Evolutionary conservation across 1,139 yeast genomes (phyloP).

Genomic region (Chernovozyma aurita): DNA sequence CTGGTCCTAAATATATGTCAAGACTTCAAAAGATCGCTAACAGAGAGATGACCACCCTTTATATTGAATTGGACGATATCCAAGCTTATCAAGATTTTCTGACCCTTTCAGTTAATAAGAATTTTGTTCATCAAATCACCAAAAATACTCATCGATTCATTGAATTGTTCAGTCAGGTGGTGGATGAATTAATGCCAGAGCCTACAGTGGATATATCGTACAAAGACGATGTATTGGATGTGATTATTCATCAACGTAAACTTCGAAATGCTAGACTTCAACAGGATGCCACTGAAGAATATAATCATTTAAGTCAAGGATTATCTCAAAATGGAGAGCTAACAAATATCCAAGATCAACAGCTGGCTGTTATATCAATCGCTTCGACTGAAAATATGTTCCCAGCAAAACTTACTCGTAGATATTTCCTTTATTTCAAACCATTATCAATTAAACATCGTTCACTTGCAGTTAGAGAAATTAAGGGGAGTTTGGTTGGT

Average conservation of each 20-base stretch:
- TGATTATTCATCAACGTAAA: slow-evolving; percentile 83
- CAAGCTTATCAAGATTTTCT: slow-evolving; percentile 56
- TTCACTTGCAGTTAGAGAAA: slow-evolving; percentile 78
- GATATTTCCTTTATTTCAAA: slow-evolving; percentile 82
- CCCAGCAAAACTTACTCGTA: slow-evolving; percentile 81
- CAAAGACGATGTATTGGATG: slow-evolving; percentile 89
- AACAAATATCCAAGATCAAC: slow-evolving; percentile 11
- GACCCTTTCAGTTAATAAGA: slow-evolving; percentile 17
- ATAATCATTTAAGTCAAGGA: slow-evolving; percentile 35
- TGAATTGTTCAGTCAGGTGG: slow-evolving; percentile 69
- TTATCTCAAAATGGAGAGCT: slow-evolving; percentile 13
- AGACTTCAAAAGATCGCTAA: slow-evolving; percentile 80
- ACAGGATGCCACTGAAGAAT: slow-evolving; percentile 60
- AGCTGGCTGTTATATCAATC: slow-evolving; percentile 1
- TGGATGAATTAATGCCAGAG: slow-evolving; percentile 79
- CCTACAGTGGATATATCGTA: slow-evolving; percentile 75
- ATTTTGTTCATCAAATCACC: slow-evolving; percentile 54
- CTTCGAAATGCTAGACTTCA: slow-evolving; percentile 73
- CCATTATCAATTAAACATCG: slow-evolving; percentile 53
- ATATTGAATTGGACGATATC: slow-evolving; percentile 82
- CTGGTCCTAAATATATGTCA: slow-evolving; percentile 72
- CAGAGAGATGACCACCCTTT: slow-evolving; percentile 64
- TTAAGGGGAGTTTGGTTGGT: slow-evolving; percentile 81
- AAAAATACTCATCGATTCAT: slow-evolving; percentile 75
- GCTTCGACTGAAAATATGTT: slow-evolving; percentile 43